Percentiles rank a stretch among this genome's conserved stretches.
phyloP scores from a whole-genome alignment of 2,329 filamentous ascomycete species.

The Cercospora sp. region DNA sequence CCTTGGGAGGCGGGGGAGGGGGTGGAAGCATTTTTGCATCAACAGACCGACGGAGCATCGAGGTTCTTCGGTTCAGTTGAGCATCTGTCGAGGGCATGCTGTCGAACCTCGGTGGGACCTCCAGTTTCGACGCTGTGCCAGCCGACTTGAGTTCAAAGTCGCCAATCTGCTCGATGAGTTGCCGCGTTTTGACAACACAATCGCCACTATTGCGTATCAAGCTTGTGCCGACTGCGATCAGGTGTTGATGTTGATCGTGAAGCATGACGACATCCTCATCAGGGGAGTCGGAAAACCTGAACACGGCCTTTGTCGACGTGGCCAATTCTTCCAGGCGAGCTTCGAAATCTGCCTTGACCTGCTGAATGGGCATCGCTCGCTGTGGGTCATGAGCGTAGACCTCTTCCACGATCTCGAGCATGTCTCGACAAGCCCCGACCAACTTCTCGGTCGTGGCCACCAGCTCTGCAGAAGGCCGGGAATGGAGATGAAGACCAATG shows the following conservation, averaged over 20 bases:
- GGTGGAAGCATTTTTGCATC: constrained; percentile 15
- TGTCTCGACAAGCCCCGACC: constrained; percentile 74
- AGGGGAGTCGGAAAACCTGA: constrained; percentile 66
- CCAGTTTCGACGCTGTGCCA: constrained; percentile 4
- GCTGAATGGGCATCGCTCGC: constrained; percentile 64
- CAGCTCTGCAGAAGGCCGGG: constrained; percentile 83
- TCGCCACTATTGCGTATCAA: constrained; percentile 79
- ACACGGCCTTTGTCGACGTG: constrained; percentile 75
- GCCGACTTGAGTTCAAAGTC: constrained; percentile 34
- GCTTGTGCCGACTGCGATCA: constrained; percentile 35
- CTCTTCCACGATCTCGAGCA: constrained; percentile 77
- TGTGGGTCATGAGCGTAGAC: constrained; percentile 76
- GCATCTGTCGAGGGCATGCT: constrained; percentile 13
- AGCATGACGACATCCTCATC: constrained; percentile 75
- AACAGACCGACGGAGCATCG: constrained; percentile 23
- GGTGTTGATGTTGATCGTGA: constrained; percentile 48
- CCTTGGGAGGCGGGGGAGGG: constrained; percentile 10
- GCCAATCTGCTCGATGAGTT: constrained; percentile 75
- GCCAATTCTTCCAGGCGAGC: constrained; percentile 78
- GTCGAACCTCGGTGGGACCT: constrained; percentile 18
- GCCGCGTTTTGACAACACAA: constrained; percentile 82
- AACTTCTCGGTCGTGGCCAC: constrained; percentile 80
- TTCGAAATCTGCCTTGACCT: constrained; percentile 74
- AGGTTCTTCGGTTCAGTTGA: constrained; percentile 4
- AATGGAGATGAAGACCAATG: constrained; percentile 89